phyloP scores from a whole-genome alignment of 176 grass and related monocot species.

The Cenchrus purpureus region DNA sequence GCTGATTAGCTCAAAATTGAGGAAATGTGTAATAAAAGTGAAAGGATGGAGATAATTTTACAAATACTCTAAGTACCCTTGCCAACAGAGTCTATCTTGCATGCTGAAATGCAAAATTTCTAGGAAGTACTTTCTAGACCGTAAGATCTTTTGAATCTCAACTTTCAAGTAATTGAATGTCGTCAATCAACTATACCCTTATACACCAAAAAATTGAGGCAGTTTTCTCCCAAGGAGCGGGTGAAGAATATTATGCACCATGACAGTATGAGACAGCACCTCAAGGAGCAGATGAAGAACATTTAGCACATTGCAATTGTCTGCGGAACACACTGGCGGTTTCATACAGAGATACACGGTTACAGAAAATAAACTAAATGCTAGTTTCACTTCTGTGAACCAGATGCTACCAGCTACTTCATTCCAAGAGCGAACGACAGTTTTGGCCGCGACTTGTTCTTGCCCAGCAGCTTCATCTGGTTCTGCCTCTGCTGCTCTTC shows the following conservation, averaged over 20 bases:
- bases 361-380: constrained; percentile 34
- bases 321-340: background rate
- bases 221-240: background rate
- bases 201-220: background rate
- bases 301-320: background rate
- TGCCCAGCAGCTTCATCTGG: constrained; percentile 94
- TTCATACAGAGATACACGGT: background rate
- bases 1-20: too few species aligned
- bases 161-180: background rate
- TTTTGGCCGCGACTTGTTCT: constrained; percentile 91
- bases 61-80: too few species aligned
- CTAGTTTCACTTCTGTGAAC: background rate
- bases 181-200: background rate
- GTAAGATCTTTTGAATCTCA: background rate
- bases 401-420: constrained; percentile 49
- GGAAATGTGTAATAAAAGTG: too few species aligned
- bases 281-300: background rate
- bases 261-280: background rate
- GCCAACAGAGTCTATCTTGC: background rate
- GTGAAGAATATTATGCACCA: background rate
- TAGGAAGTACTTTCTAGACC: background rate
- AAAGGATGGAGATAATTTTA: too few species aligned
- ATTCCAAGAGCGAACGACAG: constrained; percentile 82
- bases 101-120: background rate
- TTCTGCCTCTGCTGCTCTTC: constrained; percentile 87